Base-by-base conservation (phyloP, 179 eudicot species). In the Sideroxylon spinosum region DNA sequence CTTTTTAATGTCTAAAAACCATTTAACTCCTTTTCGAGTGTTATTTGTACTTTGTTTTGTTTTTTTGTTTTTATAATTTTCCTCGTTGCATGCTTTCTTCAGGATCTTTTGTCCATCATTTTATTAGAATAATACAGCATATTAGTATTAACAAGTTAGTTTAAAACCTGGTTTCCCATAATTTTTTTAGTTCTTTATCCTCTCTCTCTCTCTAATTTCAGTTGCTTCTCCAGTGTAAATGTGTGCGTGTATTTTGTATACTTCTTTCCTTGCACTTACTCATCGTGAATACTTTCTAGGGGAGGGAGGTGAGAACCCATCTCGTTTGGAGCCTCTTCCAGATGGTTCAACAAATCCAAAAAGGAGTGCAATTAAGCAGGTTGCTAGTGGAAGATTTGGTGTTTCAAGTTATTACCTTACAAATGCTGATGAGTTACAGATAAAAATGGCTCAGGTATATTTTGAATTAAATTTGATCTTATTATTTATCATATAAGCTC, bases 361-460 rank as follows among this genome's bases (percentile, higher is more conserved):
- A 83, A 92, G 98, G 64, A 96, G 99, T 83, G 88, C 98, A 49
- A 96, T 96, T 75, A 96, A 96, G 91, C 99, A 96, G 84, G 97
- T 96, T 72, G 99, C 99, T 28, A 96, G 99, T 89, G 99, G 99
- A 78, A 91, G 99, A 89, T 96, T 96, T 79, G 99, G 99, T 55
- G 99, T 94, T 81, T 89, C 97, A 26, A 96, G 98, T 88, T 92
- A 94, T 81, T 96, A 96, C 86, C 88, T 96, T 75, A 90, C 99
- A 61, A 96, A 96, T 86, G 98, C 99, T n/a, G 99, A 94, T 85
- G 99, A 96, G 82, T 73, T 96, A 52, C 99, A 96, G 86, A 96
- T 96, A 59, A 96, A 96, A 85, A 96, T 96, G 98, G 98, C 98
- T 78, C 99, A 96, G 99, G 99, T 96, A 91, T 61, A 64, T 60